These are phyloP conservation scores for Boletus calvinii DNA, from an alignment of 1,284 basidiomycete genomes.

Conservation along the genomic window DNA sequence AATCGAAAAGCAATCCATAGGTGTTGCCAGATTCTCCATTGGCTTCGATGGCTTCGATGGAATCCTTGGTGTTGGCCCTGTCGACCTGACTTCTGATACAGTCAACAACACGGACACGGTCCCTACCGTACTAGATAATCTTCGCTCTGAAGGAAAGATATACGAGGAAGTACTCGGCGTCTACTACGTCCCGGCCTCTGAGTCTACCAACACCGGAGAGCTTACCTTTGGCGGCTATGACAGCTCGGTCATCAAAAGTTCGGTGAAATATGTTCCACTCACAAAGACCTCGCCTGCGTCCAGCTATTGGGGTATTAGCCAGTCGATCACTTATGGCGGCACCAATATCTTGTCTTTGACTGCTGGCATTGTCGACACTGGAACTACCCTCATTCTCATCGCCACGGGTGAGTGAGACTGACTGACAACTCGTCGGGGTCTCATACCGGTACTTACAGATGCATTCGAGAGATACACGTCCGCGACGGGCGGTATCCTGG, in stretches of 20 bases:
- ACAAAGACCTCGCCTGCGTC: slow-evolving; percentile 49
- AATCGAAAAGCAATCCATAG: slow-evolving; percentile 51
- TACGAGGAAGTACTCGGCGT: slow-evolving; percentile 46
- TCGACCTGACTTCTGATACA: slow-evolving; percentile 46
- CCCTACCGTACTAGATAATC: slow-evolving; percentile 47
- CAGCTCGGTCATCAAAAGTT: slow-evolving; percentile 39
- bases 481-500: slow-evolving; percentile 50
- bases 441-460: slow-evolving; percentile 31
- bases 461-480: slow-evolving; percentile 50
- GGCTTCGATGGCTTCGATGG: slow-evolving; percentile 51
- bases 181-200: slow-evolving; percentile 44
- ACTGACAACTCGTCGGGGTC: neutral
- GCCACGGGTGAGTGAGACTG: slow-evolving; percentile 33
- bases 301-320: slow-evolving; percentile 55
- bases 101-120: slow-evolving; percentile 26
- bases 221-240: slow-evolving; percentile 55
- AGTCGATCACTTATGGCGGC: slow-evolving; percentile 45
- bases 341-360: slow-evolving; percentile 38
- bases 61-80: slow-evolving; percentile 57
- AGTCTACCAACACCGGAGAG: slow-evolving; percentile 38
- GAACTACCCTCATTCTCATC: slow-evolving; percentile 49
- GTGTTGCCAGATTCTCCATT: slow-evolving; percentile 42
- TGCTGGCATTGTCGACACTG: slow-evolving; percentile 36
- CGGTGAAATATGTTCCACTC: slow-evolving; percentile 49
- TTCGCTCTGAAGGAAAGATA: slow-evolving; percentile 44